Base-by-base conservation (phyloP, 1,139 yeast species). In the Meyerozyma guilliermondii region DNA sequence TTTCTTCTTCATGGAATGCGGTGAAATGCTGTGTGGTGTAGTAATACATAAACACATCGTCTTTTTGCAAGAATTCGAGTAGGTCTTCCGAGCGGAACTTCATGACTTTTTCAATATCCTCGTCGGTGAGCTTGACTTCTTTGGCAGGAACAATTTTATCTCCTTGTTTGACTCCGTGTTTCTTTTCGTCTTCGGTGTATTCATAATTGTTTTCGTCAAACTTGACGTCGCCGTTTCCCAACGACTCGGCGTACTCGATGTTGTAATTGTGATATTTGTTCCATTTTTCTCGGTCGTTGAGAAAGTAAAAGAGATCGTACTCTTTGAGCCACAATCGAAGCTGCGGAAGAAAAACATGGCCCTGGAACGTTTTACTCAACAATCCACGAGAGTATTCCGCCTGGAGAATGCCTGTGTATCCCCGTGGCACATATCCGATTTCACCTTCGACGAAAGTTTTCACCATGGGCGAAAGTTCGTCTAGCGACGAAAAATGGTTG, bases 351-450 rank as follows among this genome's bases (percentile, higher is more conserved):
- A 43, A 49, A 26, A 41, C 43, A 13, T 42, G 46, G 24, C 38
- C 42, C 26, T 5, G n/a, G 28, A 43, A 48, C 39, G 22, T 40
- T 33, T 38, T 44, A 16, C 40, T 42, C 23, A 41, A 17, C 43
- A 44, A 10, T 54, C 74, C 74, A 23, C 45, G 48, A 4, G 53
- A 43, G 50, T 70, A 69, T 49, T 70, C 76, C 5, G 48, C 57
- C 3, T 54, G 45, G 26, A 70, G 56, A 11, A 66, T 54, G 5
- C 55, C 55, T 3, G 61, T 50, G 47, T 58, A 68, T 22, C 49
- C 51, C 30, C 49, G 50, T 5, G 75, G 75, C 10, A 68, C 53
- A 48, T 68, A 70, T 2, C 71, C 74, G 23, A 63, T 47, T 51
- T 68, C 74, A 8, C 74, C 74, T 51, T 69, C 74, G 14, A 68